Conservation (phyloP, 176 grass and related monocot genomes). For the Olyra latifolia region DNA sequence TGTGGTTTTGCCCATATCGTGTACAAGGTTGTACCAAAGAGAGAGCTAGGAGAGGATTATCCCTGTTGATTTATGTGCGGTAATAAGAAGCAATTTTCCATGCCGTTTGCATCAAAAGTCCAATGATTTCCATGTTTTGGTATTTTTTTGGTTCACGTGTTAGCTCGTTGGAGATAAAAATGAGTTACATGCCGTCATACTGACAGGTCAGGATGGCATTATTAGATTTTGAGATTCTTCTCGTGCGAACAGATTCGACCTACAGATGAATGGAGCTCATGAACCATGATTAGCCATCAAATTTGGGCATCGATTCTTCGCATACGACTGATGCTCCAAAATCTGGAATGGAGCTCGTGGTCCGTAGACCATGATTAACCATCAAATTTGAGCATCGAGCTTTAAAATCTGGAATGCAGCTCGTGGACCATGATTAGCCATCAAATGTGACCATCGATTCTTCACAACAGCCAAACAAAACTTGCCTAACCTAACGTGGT, state of each 20-base stretch:
- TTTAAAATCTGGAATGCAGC: too few relatives aligned
- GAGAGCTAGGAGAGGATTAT: background rate
- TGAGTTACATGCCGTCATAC: background rate
- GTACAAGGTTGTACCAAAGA: background rate
- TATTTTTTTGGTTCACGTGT: background rate
- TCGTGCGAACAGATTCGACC: too few relatives aligned
- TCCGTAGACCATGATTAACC: background rate
- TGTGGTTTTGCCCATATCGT: conserved; percentile 12
- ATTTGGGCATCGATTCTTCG: too few relatives aligned
- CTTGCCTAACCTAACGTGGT: too few relatives aligned
- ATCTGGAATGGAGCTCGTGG: background rate
- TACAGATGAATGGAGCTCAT: too few relatives aligned
- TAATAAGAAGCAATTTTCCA: conserved; percentile 14
- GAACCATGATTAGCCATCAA: too few relatives aligned
- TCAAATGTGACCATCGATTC: too few relatives aligned
- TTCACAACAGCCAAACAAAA: too few relatives aligned
- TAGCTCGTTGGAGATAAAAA: background rate
- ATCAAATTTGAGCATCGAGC: background rate
- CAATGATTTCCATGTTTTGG: background rate
- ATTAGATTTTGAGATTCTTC: background rate
- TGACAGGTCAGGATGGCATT: background rate
- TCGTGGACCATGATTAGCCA: too few relatives aligned
- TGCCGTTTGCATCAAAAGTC: background rate
- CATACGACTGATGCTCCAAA: too few relatives aligned
- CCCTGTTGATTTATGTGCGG: conserved; percentile 11